These are phyloP conservation scores for Suillus ampliporus DNA, from an alignment of 768 basidiomycete species.

Conservation along the genomic window DNA sequence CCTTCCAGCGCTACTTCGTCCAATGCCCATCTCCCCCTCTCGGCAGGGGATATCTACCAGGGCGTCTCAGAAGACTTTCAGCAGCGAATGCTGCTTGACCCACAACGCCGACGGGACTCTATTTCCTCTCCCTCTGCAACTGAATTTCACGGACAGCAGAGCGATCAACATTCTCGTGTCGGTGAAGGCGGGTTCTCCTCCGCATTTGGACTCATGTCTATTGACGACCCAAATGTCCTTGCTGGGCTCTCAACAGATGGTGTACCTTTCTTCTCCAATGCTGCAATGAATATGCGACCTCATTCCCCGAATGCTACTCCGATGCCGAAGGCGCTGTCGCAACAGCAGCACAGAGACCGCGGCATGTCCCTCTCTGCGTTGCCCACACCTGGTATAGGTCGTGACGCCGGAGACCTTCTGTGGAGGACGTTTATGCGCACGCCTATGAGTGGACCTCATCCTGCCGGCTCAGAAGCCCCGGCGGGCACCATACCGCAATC, in stretches of 20 bases:
- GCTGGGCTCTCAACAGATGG: conserved; percentile 63
- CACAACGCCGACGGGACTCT: conserved; percentile 24
- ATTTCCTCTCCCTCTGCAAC: conserved; percentile 16
- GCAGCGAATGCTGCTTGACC: conserved; percentile 18
- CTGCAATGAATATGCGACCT: conserved; percentile 30
- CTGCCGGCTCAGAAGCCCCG: conserved; percentile 19
- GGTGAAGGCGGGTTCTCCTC: conserved; percentile 55
- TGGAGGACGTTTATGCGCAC: conserved; percentile 81
- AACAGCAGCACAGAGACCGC: conserved; percentile 26
- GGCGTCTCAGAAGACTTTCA: conserved; percentile 34
- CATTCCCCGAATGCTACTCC: conserved; percentile 55
- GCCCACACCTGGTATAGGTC: conserved; percentile 38
- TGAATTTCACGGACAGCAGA: conserved; percentile 18
- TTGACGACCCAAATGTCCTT: conserved; percentile 75
- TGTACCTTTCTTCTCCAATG: conserved; percentile 63
- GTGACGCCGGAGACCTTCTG: conserved; percentile 58
- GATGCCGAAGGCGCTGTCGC: conserved; percentile 43
- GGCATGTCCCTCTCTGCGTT: conserved; percentile 31
- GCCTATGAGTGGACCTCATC: conserved; percentile 51
- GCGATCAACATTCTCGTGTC: conserved; percentile 15
- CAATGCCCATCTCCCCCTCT: conserved; percentile 53
- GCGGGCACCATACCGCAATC: conserved; percentile 31
- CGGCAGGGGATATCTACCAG: conserved; percentile 34
- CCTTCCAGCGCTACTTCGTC: conserved; percentile 63
- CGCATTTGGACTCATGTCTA: conserved; percentile 76